Evolutionary conservation across 345 rosid species (phyloP), one percentile per base, ranked within the genome.

Genomic region (Orychophragmus violaceus): DNA sequence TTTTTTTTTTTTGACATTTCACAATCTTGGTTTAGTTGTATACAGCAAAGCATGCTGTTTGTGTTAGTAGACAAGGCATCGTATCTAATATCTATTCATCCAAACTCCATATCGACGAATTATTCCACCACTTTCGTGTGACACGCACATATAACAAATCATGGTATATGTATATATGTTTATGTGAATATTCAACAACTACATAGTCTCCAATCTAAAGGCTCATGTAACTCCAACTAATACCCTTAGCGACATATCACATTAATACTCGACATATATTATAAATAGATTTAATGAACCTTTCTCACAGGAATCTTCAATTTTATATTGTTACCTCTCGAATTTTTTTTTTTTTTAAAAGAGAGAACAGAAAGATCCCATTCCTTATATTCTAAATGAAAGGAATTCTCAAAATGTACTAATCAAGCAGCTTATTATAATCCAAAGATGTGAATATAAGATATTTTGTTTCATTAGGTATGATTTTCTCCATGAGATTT

Each of bases 11-110:
- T 6, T 54, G 8, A 33, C 66, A 59, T 18, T 51, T 51, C 33
- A 7, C 45, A 51, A 52, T 52, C 22, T 44, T 28, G 32, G 53
- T 29, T 70, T 60, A 37, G 25, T 62, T 41, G 46, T 41, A 11
- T 29, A 51, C 54, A 69, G 64, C 72, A 24, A 64, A 58, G 37
- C 72, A 30, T 32, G 10, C 8, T 37, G 6, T 64, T 22, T 51
- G 33, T 50, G 3, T 45, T 45, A 30, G 28, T 2, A 9, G 33
- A 9, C 48, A 23, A 29, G 45, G 27, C 72, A 55, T 68, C 13
- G 2, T 19, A 8, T 28, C 48, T 57, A 24, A 14, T 18, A 49
- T 33, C 29, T 39, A 13, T 54, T 66, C 36, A 42, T n/a, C 62
- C 37, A 28, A 41, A 49, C 45, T 49, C 33, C 23, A 62, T 48